Percentiles rank a stretch among this genome's conserved stretches.
phyloP scores from a whole-genome alignment of 306 rosid species.

The Dryas alaskensis region DNA sequence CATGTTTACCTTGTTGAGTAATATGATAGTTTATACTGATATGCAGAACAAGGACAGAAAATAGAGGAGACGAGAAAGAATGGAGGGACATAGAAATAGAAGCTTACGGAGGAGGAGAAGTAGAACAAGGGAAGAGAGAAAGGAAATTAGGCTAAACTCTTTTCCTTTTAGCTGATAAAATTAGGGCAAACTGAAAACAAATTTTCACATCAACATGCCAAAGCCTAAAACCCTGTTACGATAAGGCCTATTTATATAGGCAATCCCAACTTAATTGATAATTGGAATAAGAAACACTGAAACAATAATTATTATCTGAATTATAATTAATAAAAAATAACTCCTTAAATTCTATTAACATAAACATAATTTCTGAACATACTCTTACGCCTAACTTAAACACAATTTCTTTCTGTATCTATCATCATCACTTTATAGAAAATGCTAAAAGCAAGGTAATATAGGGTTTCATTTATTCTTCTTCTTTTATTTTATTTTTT shows the following conservation, averaged over 20 bases:
- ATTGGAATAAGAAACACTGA: not conserved
- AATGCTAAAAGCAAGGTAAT: too few relatives aligned
- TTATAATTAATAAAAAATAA: too few relatives aligned
- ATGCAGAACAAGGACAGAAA: not conserved
- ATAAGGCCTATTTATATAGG: not conserved
- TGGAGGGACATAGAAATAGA: not conserved
- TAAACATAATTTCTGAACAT: too few relatives aligned
- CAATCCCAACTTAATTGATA: not conserved
- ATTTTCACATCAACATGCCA: not conserved
- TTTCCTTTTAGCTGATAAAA: not conserved
- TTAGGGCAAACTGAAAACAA: not conserved
- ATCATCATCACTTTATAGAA: too few relatives aligned
- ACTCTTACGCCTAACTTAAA: too few relatives aligned
- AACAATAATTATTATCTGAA: not conserved
- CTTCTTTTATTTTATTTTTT: too few relatives aligned
- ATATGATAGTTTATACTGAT: too few relatives aligned
- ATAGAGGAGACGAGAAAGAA: not conserved
- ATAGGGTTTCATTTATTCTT: too few relatives aligned
- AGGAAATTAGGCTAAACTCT: not conserved
- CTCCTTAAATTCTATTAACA: too few relatives aligned
- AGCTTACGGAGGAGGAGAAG: not conserved
- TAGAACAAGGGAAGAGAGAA: conserved; percentile 9
- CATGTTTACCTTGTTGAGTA: too few relatives aligned
- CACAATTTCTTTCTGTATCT: too few relatives aligned
- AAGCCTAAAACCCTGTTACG: too few relatives aligned